Evolutionary conservation across 2,329 filamentous ascomycete genomes (phyloP).

Genomic region (Septoria petroselini): DNA sequence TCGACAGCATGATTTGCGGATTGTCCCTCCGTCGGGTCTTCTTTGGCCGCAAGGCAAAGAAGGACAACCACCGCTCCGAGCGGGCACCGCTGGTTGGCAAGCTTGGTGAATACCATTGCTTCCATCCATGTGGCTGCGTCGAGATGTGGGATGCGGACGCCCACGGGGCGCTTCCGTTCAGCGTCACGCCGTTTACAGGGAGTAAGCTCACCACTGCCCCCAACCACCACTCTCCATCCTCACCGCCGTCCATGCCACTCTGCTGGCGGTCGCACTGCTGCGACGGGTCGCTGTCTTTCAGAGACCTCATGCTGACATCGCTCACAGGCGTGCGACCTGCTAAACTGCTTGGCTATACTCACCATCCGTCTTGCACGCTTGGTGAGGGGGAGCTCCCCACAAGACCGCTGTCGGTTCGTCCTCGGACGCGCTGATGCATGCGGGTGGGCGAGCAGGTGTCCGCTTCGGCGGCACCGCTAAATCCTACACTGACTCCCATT

Average conservation of each 20-base stretch:
- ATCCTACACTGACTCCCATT: slow-evolving; percentile 2
- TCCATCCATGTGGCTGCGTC: neutral
- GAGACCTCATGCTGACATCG: neutral
- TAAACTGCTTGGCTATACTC: slow-evolving; percentile 7
- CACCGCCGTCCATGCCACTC: neutral
- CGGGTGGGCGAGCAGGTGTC: no score
- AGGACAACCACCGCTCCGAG: neutral
- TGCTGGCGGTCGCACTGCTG: no score
- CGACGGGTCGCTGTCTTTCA: neutral
- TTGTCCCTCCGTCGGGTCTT: slow-evolving; percentile 8
- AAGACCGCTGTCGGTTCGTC: neutral
- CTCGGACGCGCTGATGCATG: neutral
- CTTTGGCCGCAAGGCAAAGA: slow-evolving; percentile 3
- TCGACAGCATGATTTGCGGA: slow-evolving; percentile 9
- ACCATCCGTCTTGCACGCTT: slow-evolving; percentile 4
- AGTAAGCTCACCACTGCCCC: no score
- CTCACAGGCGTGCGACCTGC: slow-evolving; percentile 1
- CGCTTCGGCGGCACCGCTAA: slow-evolving; percentile 9
- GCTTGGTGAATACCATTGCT: neutral
- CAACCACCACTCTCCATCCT: no score
- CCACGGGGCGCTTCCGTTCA: neutral
- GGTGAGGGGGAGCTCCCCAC: slow-evolving; percentile 8
- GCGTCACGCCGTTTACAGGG: slow-evolving; percentile 1
- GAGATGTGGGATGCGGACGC: slow-evolving; percentile 6
- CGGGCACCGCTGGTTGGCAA: neutral